phyloP scores from a whole-genome alignment of 2,329 filamentous ascomycete species.

The Fusarium sp. region DNA sequence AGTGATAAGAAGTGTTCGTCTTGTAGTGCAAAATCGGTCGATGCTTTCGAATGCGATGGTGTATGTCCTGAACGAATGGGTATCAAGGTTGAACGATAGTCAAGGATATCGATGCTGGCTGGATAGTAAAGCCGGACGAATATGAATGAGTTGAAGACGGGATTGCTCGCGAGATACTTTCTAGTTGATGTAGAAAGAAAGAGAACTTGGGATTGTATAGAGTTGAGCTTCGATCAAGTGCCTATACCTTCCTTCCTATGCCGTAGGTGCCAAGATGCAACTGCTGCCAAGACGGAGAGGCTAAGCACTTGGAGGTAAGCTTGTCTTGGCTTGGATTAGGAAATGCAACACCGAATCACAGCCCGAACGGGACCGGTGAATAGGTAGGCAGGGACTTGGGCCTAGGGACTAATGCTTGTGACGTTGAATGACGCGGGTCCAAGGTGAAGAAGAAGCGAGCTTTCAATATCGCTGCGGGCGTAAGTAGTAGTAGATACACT shows the following conservation, averaged over 20 bases:
- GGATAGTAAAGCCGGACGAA: conserved; percentile 13
- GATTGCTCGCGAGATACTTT: background rate
- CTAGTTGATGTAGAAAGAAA: conserved; percentile 19
- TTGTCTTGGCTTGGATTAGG: conserved; percentile 35
- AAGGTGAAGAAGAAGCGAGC: conserved; percentile 8
- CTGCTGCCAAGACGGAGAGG: conserved; percentile 40
- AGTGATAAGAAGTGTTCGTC: conserved; percentile 5
- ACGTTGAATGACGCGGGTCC: conserved; percentile 26
- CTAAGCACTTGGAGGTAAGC: conserved; percentile 32
- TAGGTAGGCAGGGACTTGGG: background rate
- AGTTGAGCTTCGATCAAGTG: conserved; percentile 29
- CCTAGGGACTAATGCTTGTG: conserved; percentile 14
- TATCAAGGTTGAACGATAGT: conserved; percentile 11
- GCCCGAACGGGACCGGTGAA: background rate
- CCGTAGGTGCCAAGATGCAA: conserved; percentile 36
- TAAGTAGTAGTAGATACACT: conserved; percentile 10
- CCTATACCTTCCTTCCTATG: conserved; percentile 22
- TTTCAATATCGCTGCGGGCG: conserved; percentile 18
- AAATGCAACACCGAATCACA: conserved; percentile 34
- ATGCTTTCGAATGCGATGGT: conserved; percentile 13
- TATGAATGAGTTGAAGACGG: background rate
- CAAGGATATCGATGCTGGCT: conserved; percentile 18
- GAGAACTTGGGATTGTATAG: conserved; percentile 20
- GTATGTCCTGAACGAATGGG: conserved; percentile 22
- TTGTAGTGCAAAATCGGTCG: conserved; percentile 2